Percentiles rank a stretch among this genome's conserved stretches.
These are phyloP conservation scores for Begonia fuchsioides DNA, from an alignment of 306 rosid genomes.

Conservation along the genomic window DNA sequence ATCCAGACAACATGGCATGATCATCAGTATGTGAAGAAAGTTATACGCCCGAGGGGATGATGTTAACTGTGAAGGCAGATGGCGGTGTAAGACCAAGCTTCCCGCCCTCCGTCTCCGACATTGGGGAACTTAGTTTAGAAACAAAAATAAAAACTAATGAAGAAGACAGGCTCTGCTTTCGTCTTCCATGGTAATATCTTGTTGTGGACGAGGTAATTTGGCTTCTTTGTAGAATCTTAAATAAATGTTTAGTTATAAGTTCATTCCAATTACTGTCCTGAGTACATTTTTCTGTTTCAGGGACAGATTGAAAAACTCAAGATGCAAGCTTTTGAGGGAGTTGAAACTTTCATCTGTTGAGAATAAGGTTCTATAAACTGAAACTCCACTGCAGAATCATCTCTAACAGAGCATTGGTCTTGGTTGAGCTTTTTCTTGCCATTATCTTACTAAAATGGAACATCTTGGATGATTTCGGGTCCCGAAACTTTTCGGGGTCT, in stretches of 20 bases:
- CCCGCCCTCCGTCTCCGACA: no score
- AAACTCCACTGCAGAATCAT: conserved; percentile 95
- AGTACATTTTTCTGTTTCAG: conserved; percentile 28
- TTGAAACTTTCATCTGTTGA: conserved; percentile 48
- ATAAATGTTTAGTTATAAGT: background rate
- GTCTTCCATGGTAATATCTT: conserved; percentile 97
- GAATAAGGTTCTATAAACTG: conserved; percentile 80
- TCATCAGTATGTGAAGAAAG: no score
- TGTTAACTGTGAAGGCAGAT: no score
- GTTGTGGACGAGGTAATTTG: conserved; percentile 75
- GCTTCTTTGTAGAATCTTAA: background rate
- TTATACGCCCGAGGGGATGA: no score
- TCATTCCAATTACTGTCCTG: conserved; percentile 1
- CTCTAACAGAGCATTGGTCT: conserved; percentile 97
- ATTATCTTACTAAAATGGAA: conserved; percentile 23
- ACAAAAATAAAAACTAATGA: no score
- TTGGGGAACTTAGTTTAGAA: no score
- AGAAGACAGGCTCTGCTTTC: no score
- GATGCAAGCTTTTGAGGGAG: conserved; percentile 51
- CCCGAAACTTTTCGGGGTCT: no score
- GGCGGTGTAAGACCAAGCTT: no score
- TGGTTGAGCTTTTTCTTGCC: conserved; percentile 88
- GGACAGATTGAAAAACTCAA: conserved; percentile 87
- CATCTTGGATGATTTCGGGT: no score
- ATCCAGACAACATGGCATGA: no score